phyloP scores from a whole-genome alignment of 106 monocot genomes.

The Dendrobium officinale region DNA sequence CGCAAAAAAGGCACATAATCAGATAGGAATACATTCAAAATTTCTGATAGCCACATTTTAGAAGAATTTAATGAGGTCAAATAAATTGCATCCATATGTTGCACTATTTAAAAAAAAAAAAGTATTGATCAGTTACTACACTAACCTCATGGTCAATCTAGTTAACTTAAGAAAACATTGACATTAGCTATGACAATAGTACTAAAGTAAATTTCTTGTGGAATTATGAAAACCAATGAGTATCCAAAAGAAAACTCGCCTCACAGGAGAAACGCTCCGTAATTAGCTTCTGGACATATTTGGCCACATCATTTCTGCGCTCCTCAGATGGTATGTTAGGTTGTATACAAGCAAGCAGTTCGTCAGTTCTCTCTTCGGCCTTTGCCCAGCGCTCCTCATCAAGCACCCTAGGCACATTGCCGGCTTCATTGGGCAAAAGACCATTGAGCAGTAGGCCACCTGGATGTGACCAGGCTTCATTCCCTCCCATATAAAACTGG shows the following conservation, averaged over 20 bases:
- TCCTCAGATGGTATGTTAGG: constrained; percentile 67
- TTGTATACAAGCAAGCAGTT: constrained; percentile 64
- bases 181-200: not conserved
- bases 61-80: not conserved
- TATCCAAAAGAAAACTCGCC: constrained; percentile 23
- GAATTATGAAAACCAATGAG: not conserved
- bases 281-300: constrained; percentile 68
- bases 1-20: not conserved
- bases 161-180: not conserved
- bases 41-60: not conserved
- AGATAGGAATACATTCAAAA: not conserved
- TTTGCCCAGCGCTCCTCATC: constrained; percentile 52
- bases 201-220: not conserved
- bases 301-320: constrained; percentile 60
- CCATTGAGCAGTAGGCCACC: constrained; percentile 41
- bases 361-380: constrained; percentile 57
- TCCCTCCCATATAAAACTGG: constrained; percentile 54
- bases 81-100: not conserved
- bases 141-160: not conserved
- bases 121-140: not conserved
- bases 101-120: not conserved
- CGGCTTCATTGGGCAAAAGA: constrained; percentile 35
- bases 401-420: constrained; percentile 39
- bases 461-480: constrained; percentile 26
- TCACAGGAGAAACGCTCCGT: constrained; percentile 64